A percentile compares a stretch with the other conserved stretches of the same genome.
phyloP scores from a whole-genome alignment of 2,329 filamentous ascomycete species.

The Corinectria fuckeliana region DNA sequence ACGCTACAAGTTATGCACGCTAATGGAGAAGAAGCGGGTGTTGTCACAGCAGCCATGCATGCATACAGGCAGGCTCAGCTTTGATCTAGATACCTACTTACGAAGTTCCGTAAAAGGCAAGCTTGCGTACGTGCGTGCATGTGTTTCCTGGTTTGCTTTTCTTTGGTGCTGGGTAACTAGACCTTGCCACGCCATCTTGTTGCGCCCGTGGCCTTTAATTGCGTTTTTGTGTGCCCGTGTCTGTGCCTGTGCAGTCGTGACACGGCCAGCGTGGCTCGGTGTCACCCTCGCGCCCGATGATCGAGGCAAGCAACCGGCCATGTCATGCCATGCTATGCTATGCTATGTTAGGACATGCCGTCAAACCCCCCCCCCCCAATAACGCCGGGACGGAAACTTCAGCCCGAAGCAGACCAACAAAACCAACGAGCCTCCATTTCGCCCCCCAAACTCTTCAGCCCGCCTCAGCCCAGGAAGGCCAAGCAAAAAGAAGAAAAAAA shows the following conservation, averaged over 20 bases:
- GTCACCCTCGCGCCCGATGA: not conserved
- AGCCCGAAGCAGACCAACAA: not conserved
- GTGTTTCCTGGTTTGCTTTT: not conserved
- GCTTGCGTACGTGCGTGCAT: no score
- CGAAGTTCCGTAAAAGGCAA: no score
- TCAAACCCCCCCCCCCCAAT: not conserved
- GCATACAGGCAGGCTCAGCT: no score
- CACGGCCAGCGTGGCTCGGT: not conserved
- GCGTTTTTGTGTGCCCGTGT: not conserved
- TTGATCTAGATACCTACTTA: no score
- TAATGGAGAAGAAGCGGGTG: not conserved
- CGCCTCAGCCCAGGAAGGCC: not conserved
- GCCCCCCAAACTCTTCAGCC: not conserved
- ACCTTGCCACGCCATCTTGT: not conserved
- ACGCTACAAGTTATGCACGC: not conserved
- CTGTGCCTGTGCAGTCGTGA: not conserved
- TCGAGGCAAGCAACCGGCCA: not conserved
- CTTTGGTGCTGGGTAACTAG: not conserved
- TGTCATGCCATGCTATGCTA: not conserved
- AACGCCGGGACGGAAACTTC: not conserved
- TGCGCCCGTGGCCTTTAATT: conserved; percentile 1
- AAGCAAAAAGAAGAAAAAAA: not conserved
- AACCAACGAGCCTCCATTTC: not conserved
- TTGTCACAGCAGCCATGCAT: conserved; percentile 9
- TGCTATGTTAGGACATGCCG: no score